phyloP scores from a whole-genome alignment of 345 rosid species.

The Bretschneidera sinensis region DNA sequence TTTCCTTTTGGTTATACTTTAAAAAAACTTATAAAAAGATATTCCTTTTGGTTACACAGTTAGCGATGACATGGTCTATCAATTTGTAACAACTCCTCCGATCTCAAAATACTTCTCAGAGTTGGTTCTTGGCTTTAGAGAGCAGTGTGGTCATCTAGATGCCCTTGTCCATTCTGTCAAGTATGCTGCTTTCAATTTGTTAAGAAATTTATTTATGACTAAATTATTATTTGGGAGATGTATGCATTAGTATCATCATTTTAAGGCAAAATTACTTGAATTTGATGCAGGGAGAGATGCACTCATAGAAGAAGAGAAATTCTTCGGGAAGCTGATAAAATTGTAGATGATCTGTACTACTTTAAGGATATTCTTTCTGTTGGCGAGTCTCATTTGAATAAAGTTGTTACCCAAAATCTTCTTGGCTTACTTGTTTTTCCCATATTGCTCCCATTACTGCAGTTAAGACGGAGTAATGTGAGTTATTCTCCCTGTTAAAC shows the following conservation, averaged over 20 bases:
- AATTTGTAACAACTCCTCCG: conserved; percentile 52
- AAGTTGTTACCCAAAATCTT: conserved; percentile 43
- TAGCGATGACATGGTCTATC: conserved; percentile 52
- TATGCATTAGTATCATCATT: conserved; percentile 1
- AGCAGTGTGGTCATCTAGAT: conserved; percentile 46
- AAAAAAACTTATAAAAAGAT: no score
- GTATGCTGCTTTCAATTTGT: conserved; percentile 28
- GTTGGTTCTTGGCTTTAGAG: conserved; percentile 43
- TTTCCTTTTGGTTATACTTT: conserved; percentile 28
- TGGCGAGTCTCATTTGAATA: conserved; percentile 40
- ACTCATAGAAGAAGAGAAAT: conserved; percentile 28
- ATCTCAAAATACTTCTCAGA: conserved; percentile 51
- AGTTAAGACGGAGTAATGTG: conserved; percentile 38
- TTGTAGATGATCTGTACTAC: conserved; percentile 63
- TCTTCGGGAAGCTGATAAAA: conserved; percentile 45
- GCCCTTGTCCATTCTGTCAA: conserved; percentile 32
- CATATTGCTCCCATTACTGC: conserved; percentile 39
- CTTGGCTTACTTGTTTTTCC: conserved; percentile 46
- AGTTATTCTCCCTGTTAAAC: conserved; percentile 25
- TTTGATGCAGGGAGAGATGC: conserved; percentile 37
- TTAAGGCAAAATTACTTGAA: conserved; percentile 7
- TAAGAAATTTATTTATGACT: conserved; percentile 5
- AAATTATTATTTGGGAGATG: background rate
- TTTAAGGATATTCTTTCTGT: conserved; percentile 52
- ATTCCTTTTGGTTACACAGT: no score